Conservation (phyloP, 176 grass and related monocot genomes). For the Tillandsia fasciculata region DNA sequence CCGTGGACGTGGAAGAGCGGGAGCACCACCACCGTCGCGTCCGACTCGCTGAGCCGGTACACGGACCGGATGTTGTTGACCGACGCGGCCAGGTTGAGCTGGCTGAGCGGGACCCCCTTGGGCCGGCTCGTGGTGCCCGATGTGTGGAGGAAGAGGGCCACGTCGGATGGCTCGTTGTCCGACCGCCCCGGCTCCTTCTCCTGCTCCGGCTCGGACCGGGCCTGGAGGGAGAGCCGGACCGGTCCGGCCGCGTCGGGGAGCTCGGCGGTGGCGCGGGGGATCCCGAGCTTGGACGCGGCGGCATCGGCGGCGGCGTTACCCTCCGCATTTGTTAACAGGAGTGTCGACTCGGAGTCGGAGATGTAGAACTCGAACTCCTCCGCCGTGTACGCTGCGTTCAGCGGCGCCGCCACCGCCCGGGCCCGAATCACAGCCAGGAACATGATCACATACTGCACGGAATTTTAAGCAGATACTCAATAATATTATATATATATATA, state of each 20-base stretch:
- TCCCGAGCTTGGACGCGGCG: conserved; percentile 35
- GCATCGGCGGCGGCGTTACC: conserved; percentile 54
- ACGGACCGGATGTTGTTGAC: conserved; percentile 57
- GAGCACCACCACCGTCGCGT: conserved; percentile 70
- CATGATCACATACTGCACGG: conserved; percentile 54
- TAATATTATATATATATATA: too few relatives aligned
- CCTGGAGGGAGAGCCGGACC: conserved; percentile 24
- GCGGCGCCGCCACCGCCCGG: conserved; percentile 55
- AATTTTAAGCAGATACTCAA: not conserved
- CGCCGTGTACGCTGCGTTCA: conserved; percentile 71
- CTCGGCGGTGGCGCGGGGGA: conserved; percentile 27
- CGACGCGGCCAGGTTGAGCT: conserved; percentile 80
- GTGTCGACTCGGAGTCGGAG: conserved; percentile 48
- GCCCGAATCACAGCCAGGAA: conserved; percentile 69
- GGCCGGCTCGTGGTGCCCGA: conserved; percentile 92
- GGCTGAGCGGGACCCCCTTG: conserved; percentile 77
- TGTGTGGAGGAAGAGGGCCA: conserved; percentile 83
- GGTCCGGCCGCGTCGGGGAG: conserved; percentile 23
- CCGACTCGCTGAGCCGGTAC: conserved; percentile 43
- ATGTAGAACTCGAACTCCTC: conserved; percentile 96
- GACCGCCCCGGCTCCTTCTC: too few relatives aligned
- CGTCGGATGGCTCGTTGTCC: conserved; percentile 38
- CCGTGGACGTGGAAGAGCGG: conserved; percentile 95
- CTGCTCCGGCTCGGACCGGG: not conserved
- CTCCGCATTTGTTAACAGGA: conserved; percentile 51